These are phyloP conservation scores for Geosmithia morbida DNA, from an alignment of 2,329 filamentous ascomycete species.

Conservation along the genomic window DNA sequence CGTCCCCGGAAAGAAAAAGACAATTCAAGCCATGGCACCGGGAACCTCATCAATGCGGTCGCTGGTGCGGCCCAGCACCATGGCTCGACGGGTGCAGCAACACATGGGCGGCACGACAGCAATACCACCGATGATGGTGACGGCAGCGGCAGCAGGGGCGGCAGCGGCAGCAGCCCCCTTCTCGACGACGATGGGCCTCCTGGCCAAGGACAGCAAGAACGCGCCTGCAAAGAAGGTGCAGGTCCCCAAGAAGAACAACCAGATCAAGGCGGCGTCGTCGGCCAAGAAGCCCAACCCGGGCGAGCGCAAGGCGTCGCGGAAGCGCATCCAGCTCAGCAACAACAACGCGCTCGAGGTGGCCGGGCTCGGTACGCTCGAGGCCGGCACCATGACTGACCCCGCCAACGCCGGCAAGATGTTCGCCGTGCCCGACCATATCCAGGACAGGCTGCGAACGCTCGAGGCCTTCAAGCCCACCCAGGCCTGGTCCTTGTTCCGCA, in stretches of 20 bases:
- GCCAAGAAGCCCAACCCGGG: constrained; percentile 49
- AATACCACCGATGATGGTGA: no score
- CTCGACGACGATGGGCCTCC: constrained; percentile 16
- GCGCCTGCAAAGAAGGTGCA: constrained; percentile 8
- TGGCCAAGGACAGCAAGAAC: constrained; percentile 19
- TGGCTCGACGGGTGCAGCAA: constrained; percentile 17
- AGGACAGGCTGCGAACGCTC: constrained; percentile 69
- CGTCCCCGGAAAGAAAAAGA: neutral
- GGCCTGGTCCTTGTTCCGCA: constrained; percentile 74
- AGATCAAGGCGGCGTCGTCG: constrained; percentile 19
- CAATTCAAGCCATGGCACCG: constrained; percentile 18
- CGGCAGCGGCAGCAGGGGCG: constrained; percentile 6
- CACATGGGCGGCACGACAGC: constrained; percentile 3
- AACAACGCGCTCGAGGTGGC: constrained; percentile 74
- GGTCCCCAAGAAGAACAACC: constrained; percentile 11
- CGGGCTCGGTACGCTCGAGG: constrained; percentile 47
- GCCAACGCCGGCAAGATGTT: constrained; percentile 52
- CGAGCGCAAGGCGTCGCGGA: constrained; percentile 76
- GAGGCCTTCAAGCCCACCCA: constrained; percentile 88
- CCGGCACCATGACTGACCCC: constrained; percentile 36
- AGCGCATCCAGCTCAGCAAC: constrained; percentile 85
- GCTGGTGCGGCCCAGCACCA: constrained; percentile 21
- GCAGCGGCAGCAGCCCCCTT: constrained; percentile 1
- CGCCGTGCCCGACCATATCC: constrained; percentile 49
- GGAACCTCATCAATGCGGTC: constrained; percentile 25